Base-by-base conservation (phyloP, 2,329 filamentous ascomycete species). In the Emergomyces pasteurianus region DNA sequence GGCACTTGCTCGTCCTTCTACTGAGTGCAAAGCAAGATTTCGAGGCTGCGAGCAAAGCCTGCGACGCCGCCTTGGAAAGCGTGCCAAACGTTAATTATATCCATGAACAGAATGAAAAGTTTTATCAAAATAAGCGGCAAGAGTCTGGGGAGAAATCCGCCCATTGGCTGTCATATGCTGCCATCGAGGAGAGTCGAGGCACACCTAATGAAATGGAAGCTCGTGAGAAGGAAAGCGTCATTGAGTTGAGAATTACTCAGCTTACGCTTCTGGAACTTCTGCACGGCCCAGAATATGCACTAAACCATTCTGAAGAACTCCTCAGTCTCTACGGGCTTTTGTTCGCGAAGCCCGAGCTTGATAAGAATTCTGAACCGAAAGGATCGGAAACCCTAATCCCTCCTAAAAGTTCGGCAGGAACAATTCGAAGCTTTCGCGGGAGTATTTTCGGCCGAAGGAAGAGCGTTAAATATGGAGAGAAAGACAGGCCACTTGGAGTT, bases 171-270 rank as follows among this genome's bases (percentile, higher is more conserved):
- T 58, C 53, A 49, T 9, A 31, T 43, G 28, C 59, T 34, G 53
- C 23, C 9, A 46, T 31, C 16, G 52, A 66, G 62, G 14, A 60
- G 65, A 10, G 69, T 66, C 47, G 70, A 64, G 84, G 86, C 3
- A 70, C 89, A 54, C 81, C 95, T 0, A 88, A 92, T 65, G 85
- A 89, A 52, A 89, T 96, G 85, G 87, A 90, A 64, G 84, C 86
- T 61, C 84, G 85, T 31, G 92, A 97, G 70, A 95, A 91, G 70
- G 89, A 92, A 72, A 83, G 84, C 56, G 86, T 99, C 49, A 76
- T 99, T n/a, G 89, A 97, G 73, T 86, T 96, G 63, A 95, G 95
- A 73, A 95, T 97, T 84, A 96, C 92, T 12, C 92, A 97, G 69
- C 79, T 99, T 62, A 83, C 88, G 3, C 81, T 99, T 23, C 75